Percentiles rank a stretch among this genome's conserved stretches.
Conservation (phyloP, 805 yeast genomes). For the Cyberlindnera samutprakarnensis region DNA sequence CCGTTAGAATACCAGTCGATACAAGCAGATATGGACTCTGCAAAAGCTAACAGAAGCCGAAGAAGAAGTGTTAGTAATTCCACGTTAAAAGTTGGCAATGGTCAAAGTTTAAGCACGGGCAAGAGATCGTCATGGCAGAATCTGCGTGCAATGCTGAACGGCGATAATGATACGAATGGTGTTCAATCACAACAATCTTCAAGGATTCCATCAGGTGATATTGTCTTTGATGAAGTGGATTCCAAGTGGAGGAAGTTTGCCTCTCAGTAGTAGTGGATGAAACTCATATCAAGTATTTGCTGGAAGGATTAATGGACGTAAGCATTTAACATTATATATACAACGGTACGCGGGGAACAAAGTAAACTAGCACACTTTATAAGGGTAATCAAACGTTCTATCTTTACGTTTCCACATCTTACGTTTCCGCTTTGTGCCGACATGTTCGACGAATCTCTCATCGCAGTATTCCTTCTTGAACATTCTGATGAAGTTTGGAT, state of each 20-base stretch:
- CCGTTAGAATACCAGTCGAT: too few species aligned
- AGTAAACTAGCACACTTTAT: too few species aligned
- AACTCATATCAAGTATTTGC: too few species aligned
- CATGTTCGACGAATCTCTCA: constrained; percentile 80
- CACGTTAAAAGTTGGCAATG: too few species aligned
- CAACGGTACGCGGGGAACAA: too few species aligned
- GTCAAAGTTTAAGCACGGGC: not conserved
- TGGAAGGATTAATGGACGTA: too few species aligned
- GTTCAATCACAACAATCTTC: too few species aligned
- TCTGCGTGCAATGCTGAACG: constrained; percentile 3
- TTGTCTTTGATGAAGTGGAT: not conserved
- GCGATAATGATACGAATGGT: not conserved
- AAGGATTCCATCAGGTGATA: not conserved
- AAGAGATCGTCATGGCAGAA: constrained; percentile 4
- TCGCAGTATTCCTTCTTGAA: constrained; percentile 66
- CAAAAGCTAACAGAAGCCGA: not conserved
- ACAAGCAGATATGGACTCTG: not conserved
- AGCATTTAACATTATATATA: too few species aligned
- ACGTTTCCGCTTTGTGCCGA: constrained; percentile 74
- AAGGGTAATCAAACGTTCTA: constrained; percentile 80
- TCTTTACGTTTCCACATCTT: constrained; percentile 89
- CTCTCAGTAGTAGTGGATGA: too few species aligned
- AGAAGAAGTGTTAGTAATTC: constrained; percentile 3
- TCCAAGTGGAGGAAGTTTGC: not conserved
- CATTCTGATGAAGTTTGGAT: constrained; percentile 75